phyloP scores from a whole-genome alignment of 2,329 filamentous ascomycete genomes.

The Xylaria sp. region DNA sequence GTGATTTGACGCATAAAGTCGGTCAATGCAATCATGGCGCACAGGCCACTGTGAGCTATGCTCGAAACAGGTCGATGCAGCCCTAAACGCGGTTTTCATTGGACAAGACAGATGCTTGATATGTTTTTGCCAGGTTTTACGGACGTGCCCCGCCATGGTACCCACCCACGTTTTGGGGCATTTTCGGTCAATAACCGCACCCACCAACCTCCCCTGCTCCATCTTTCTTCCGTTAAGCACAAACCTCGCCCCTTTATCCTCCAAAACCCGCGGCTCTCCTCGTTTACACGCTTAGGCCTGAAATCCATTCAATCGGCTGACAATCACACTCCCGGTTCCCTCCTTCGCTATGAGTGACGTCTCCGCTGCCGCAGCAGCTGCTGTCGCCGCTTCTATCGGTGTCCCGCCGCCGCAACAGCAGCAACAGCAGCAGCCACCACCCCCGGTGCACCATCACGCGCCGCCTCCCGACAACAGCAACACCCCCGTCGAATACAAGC shows the following conservation, averaged over 20 bases:
- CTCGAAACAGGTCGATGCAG: conserved; percentile 30
- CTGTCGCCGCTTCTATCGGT: conserved; percentile 29
- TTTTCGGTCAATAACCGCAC: conserved; percentile 26
- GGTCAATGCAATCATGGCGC: conserved; percentile 44
- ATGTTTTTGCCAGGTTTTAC: conserved; percentile 35
- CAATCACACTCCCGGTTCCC: conserved; percentile 31
- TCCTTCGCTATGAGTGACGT: conserved; percentile 43
- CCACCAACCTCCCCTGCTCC: conserved; percentile 38
- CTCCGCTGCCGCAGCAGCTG: conserved; percentile 36
- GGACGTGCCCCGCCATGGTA: conserved; percentile 13
- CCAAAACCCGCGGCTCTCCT: conserved; percentile 45
- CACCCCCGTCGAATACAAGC: neutral
- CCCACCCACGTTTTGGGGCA: conserved; percentile 34
- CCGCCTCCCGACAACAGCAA: neutral
- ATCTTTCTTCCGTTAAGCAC: conserved; percentile 47
- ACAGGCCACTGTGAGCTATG: conserved; percentile 39
- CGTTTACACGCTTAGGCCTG: conserved; percentile 49
- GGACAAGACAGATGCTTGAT: conserved; percentile 18
- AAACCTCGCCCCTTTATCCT: conserved; percentile 47
- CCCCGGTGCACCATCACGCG: conserved; percentile 14
- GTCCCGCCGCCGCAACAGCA: conserved; percentile 21
- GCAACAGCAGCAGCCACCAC: conserved; percentile 2
- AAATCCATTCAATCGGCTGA: conserved; percentile 46
- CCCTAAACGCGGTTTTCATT: conserved; percentile 17
- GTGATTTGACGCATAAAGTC: conserved; percentile 42